Conservation (phyloP, 2,329 filamentous ascomycete genomes). For the Epichloe festucae region DNA sequence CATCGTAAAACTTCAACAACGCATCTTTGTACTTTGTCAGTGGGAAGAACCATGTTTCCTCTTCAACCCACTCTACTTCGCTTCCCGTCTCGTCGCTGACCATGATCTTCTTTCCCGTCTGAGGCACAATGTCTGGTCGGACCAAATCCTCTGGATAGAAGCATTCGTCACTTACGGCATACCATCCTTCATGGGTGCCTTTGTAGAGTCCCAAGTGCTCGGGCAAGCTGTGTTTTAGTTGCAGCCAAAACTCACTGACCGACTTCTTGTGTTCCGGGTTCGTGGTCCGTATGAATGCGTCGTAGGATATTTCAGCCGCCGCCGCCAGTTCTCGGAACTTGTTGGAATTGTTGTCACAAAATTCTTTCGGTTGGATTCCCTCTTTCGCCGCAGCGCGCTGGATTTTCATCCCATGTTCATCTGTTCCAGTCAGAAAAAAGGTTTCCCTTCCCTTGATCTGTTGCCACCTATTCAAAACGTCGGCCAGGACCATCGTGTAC, state of each 20-base stretch:
- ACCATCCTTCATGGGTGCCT: slow-evolving; percentile 85
- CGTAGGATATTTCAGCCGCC: slow-evolving; percentile 56
- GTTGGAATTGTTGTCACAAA: slow-evolving; percentile 74
- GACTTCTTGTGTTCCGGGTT: slow-evolving; percentile 69
- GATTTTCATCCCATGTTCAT: slow-evolving; percentile 97
- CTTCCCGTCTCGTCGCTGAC: slow-evolving; percentile 78
- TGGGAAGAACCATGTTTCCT: slow-evolving; percentile 89
- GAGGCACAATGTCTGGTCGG: slow-evolving; percentile 59
- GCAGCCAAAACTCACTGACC: slow-evolving; percentile 80
- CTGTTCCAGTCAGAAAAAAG: slow-evolving; percentile 77
- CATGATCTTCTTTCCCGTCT: slow-evolving; percentile 73
- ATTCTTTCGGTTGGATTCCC: slow-evolving; percentile 62
- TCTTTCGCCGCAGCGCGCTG: slow-evolving; percentile 70
- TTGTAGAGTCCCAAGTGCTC: slow-evolving; percentile 71
- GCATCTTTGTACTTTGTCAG: slow-evolving; percentile 70
- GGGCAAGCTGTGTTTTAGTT: slow-evolving; percentile 41
- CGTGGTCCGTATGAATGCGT: slow-evolving; percentile 88
- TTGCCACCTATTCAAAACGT: slow-evolving; percentile 89
- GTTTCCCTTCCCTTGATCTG: slow-evolving; percentile 57
- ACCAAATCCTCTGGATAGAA: slow-evolving; percentile 77
- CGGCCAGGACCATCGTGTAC: slow-evolving; percentile 82
- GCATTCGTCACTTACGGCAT: slow-evolving; percentile 90
- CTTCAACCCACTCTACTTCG: slow-evolving; percentile 87
- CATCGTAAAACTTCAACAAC: slow-evolving; percentile 65
- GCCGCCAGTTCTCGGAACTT: slow-evolving; percentile 66